Evolutionary conservation across 2,329 filamentous ascomycete genomes (phyloP).

Genomic region (Alternaria viburni): DNA sequence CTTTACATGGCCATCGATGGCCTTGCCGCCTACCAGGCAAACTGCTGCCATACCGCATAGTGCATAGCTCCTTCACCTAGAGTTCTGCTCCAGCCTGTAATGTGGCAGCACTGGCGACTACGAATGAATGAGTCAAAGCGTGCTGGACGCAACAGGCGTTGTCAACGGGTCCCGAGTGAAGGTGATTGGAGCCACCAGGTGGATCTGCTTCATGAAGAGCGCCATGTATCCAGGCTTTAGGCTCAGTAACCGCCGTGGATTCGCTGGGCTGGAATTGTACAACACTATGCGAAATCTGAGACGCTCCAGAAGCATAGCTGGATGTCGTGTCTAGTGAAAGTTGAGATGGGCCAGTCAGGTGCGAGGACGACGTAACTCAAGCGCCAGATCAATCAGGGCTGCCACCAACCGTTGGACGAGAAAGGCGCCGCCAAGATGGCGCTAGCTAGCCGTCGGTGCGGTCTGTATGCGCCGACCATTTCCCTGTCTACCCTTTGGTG

Average conservation of each 20-base stretch:
- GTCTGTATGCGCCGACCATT: conserved; percentile 15
- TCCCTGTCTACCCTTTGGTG: background rate
- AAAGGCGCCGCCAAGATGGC: conserved; percentile 9
- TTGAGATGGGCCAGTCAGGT: conserved; percentile 36
- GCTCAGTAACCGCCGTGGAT: conserved; percentile 47
- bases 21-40: conserved; percentile 26
- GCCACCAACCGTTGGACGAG: conserved; percentile 30
- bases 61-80: conserved; percentile 33
- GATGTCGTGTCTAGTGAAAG: conserved; percentile 37
- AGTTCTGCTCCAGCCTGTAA: conserved; percentile 23
- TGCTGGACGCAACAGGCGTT: conserved; percentile 32
- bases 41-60: conserved; percentile 32
- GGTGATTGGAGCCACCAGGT: conserved; percentile 43
- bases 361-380: conserved; percentile 22
- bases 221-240: conserved; percentile 39
- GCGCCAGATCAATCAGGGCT: conserved; percentile 28
- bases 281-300: conserved; percentile 44
- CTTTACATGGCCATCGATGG: conserved; percentile 24
- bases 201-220: conserved; percentile 38
- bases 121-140: conserved; percentile 31
- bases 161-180: conserved; percentile 22
- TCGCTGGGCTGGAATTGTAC: conserved; percentile 44
- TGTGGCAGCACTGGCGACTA: conserved; percentile 35
- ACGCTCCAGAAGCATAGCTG: conserved; percentile 41
- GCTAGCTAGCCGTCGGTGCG: conserved; percentile 12